Base-by-base conservation (phyloP, 176 grass and related monocot genomes). In the Dactylis glomerata region DNA sequence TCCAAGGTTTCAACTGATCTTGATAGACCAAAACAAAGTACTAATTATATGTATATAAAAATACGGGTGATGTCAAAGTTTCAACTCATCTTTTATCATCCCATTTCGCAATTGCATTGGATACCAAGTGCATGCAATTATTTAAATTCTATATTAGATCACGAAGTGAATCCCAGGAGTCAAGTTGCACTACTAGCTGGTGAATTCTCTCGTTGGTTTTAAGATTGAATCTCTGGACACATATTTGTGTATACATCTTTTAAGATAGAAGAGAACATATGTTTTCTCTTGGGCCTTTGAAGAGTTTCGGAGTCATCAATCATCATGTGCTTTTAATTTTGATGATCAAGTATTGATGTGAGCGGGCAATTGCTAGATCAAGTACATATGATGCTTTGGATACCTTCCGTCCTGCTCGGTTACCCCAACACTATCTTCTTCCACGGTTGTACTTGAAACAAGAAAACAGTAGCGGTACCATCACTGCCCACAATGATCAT, bases 1-100 rank as follows among this genome's bases (percentile, higher is more conserved):
- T 28, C 52, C 83, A 78, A 73, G 54, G 70, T 82, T 73, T 65
- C 73, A 86, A 86, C 79, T 78, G 64, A 82, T 65, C 81, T 26
- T 28, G 20, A 82, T 17, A 45, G 22, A 82, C 34, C 54, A 82
- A 81, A 73, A 52, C 63, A 76, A 82, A 72, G n/a, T 40, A 44
- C n/a, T 41, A 15, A 14, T 8, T 72, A 45, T 24, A 51, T 6
- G 10, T 19, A 11, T 11, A 23, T 41, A 10, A 28, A 46, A 46
- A 26, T 15, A 44, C 6, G 9, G 6, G 41, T 46, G 69, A 46
- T 46, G 69, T 13, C 69, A 45, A 73, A 46, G 31, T 28, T 46
- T 46, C 24, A 73, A 19, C 13, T 74, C 22, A 63, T 54, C 67
- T 15, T 20, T 72, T 79, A 20, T 79, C 74, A 38, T 59, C 49